These are phyloP conservation scores for Hyparrhenia diplandra DNA, from an alignment of 176 grass and related monocot genomes.

Conservation along the genomic window DNA sequence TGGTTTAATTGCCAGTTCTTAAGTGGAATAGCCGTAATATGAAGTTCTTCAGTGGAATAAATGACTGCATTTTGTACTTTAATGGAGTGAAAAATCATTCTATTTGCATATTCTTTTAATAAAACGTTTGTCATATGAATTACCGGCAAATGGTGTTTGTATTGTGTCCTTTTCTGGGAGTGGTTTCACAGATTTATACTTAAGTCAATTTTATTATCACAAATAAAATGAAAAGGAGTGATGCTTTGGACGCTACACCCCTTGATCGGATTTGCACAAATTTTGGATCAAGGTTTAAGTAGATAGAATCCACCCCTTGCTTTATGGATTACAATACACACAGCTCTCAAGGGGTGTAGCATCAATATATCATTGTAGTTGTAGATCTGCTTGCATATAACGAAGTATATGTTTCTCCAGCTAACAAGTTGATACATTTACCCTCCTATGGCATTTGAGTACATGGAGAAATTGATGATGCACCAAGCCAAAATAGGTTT, in stretches of 20 bases:
- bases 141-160: neutral
- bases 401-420: neutral
- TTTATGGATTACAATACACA: neutral
- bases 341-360: neutral
- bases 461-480: neutral
- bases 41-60: neutral
- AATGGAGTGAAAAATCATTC: neutral
- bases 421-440: neutral
- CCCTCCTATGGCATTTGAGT: neutral
- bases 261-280: neutral
- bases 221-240: neutral
- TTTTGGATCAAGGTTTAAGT: neutral
- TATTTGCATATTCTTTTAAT: neutral
- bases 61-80: neutral
- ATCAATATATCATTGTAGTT: neutral
- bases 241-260: neutral
- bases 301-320: neutral
- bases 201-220: neutral
- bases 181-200: neutral
- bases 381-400: neutral
- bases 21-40: neutral
- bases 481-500: neutral
- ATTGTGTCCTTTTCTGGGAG: neutral
- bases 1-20: neutral
- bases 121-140: neutral